phyloP scores from a whole-genome alignment of 2,329 filamentous ascomycete genomes.

The Penicillium sp. region DNA sequence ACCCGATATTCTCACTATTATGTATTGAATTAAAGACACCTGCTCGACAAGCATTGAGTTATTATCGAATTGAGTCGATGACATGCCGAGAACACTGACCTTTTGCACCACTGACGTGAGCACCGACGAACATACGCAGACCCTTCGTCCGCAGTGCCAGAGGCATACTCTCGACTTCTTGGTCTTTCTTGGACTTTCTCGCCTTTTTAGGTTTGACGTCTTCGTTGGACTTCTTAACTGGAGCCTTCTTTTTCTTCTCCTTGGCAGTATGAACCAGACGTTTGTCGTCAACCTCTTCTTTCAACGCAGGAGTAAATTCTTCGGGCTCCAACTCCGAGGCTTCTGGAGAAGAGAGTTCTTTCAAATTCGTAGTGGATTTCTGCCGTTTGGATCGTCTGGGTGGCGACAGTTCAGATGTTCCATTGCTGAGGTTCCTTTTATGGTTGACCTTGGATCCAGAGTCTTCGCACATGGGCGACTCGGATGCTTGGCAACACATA shows the following conservation, averaged over 20 bases:
- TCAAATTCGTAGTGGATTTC: conserved; percentile 18
- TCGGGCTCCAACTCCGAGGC: conserved; percentile 15
- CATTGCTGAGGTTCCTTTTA: conserved; percentile 25
- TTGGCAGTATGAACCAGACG: conserved; percentile 2
- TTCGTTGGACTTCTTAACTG: conserved; percentile 11
- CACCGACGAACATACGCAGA: conserved; percentile 76
- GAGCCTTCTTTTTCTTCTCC: conserved; percentile 10
- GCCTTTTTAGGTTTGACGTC: conserved; percentile 38
- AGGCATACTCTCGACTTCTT: conserved; percentile 51
- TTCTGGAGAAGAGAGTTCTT: conserved; percentile 14
- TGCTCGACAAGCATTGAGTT: conserved; percentile 28
- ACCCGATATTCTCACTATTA: conserved; percentile 68
- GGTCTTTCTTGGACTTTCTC: conserved; percentile 49
- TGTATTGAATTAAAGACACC: conserved; percentile 80
- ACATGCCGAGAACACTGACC: conserved; percentile 44
- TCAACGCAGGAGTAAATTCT: not conserved
- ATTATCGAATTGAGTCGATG: conserved; percentile 4
- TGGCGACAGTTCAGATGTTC: conserved; percentile 19
- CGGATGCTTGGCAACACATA: conserved; percentile 3
- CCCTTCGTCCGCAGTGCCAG: conserved; percentile 61
- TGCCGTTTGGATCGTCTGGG: conserved; percentile 26
- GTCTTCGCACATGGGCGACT: conserved; percentile 2
- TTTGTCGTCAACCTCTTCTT: conserved; percentile 7
- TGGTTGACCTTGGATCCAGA: conserved; percentile 12
- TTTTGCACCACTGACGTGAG: conserved; percentile 83